These are phyloP conservation scores for Globisporangium megalacanthum DNA, from an alignment of 352 stramenopile genomes.

Conservation along the genomic window DNA sequence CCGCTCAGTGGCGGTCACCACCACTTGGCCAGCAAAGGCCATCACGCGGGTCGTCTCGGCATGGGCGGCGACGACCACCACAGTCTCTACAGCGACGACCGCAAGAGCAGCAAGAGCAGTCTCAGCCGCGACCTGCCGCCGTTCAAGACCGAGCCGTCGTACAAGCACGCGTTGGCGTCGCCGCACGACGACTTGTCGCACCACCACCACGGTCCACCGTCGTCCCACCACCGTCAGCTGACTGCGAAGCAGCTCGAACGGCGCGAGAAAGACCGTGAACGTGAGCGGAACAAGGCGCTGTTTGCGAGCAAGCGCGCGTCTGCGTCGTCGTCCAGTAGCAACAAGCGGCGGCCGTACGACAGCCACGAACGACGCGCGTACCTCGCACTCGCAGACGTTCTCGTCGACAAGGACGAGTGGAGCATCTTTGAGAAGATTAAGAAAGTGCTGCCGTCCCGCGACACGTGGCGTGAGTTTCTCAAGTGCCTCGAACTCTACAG, in stretches of 20 bases:
- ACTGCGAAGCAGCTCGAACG: constrained; percentile 56
- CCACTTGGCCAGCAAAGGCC: constrained; percentile 27
- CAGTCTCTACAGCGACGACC: constrained; percentile 25
- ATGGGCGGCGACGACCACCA: constrained; percentile 26
- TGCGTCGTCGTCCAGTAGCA: too few species aligned
- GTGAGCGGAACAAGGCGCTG: constrained; percentile 67
- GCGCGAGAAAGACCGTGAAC: constrained; percentile 73
- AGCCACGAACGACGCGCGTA: constrained; percentile 70
- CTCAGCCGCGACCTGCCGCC: constrained; percentile 17
- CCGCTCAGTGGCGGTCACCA: constrained; percentile 24
- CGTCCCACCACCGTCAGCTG: constrained; percentile 15
- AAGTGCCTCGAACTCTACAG: constrained; percentile 98
- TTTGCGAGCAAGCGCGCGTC: constrained; percentile 60
- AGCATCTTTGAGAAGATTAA: constrained; percentile 95
- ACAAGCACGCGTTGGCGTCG: constrained; percentile 44
- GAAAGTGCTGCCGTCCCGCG: constrained; percentile 86
- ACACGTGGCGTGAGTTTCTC: constrained; percentile 97
- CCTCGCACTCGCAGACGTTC: constrained; percentile 64
- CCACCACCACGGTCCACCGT: too few species aligned
- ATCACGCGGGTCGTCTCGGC: constrained; percentile 19
- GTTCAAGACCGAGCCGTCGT: constrained; percentile 25
- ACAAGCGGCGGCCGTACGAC: constrained; percentile 62
- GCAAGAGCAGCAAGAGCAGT: constrained; percentile 25
- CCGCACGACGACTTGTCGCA: constrained; percentile 30
- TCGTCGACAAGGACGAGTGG: constrained; percentile 86